These are phyloP conservation scores for Globisporangium cystogenes DNA, from an alignment of 352 stramenopile genomes.

Conservation along the genomic window DNA sequence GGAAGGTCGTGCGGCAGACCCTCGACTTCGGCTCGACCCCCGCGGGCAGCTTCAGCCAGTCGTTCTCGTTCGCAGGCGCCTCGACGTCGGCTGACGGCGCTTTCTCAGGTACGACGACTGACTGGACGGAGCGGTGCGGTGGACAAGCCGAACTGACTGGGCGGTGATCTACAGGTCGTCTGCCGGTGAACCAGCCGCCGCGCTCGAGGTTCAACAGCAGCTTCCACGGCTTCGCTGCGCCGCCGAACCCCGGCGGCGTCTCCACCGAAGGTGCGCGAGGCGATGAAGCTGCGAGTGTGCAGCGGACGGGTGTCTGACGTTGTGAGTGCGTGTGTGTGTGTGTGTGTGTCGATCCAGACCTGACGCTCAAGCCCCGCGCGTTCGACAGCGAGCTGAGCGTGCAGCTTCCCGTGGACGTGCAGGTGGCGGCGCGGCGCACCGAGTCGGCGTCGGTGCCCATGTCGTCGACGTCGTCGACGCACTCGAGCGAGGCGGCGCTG, in stretches of 20 bases:
- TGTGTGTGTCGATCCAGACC: constrained; percentile 18
- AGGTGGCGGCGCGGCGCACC: constrained; percentile 14
- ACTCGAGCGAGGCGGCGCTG: constrained; percentile 17
- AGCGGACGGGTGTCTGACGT: too few relatives aligned
- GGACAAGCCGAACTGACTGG: too few relatives aligned
- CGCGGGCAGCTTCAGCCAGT: constrained; percentile 7
- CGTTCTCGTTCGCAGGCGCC: constrained; percentile 1
- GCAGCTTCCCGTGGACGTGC: constrained; percentile 15
- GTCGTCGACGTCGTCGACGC: constrained; percentile 22
- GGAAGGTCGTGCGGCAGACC: constrained; percentile 29
- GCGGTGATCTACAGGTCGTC: constrained; percentile 22
- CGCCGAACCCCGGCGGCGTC: constrained; percentile 15
- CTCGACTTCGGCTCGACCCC: constrained; percentile 43
- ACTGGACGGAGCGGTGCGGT: background rate
- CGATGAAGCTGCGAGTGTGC: too few relatives aligned
- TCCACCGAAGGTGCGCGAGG: constrained; percentile 38
- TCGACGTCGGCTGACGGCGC: background rate
- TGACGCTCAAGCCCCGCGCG: constrained; percentile 34
- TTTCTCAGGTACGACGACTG: constrained; percentile 6
- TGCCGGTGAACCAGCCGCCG: constrained; percentile 33
- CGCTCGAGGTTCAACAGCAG: constrained; percentile 48
- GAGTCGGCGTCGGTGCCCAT: constrained; percentile 23
- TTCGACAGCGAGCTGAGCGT: constrained; percentile 16
- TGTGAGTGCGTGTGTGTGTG: too few relatives aligned
- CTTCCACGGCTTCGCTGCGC: constrained; percentile 22